Base-by-base conservation (phyloP, 768 basidiomycete genomes). In the Mycena venus region DNA sequence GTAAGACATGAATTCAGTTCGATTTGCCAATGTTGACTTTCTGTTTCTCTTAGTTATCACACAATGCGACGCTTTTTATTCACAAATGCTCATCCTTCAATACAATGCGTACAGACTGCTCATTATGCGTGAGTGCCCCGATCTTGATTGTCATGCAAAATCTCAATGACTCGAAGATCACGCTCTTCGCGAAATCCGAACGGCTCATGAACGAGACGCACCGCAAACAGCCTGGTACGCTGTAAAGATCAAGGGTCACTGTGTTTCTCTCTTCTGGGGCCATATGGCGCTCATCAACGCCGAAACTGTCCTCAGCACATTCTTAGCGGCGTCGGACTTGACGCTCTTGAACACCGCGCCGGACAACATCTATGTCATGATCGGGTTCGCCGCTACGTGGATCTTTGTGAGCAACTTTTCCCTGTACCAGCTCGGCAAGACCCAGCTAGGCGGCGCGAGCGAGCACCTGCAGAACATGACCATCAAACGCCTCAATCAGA, bases 381-480 rank as follows among this genome's bases (percentile, higher is more conserved):
- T 88, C 58, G 80, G 83, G 0, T 86, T 88, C 65, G 85, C 88
- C 47, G 85, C 88, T 4, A 82, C 86, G 1, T 87, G 83, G 59
- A 73, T 89, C 62, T 82, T 88, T 59, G 79, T 86, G 15, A 82
- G 83, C 49, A 89, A 88, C 77, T 87, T 86, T 78, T 82, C 79
- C 53, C 79, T 86, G 29, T 72, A 82, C 32, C 84, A 88, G 70
- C 79, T 83, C 29, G 75, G 77, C 0, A 80, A 80, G 10, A 79
- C 80, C 44, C 83, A 83, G 25, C 77, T 88, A 34, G 80, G 82
- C 0, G 86, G 85, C 8, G 82, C 83, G n/a, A 84, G 82, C 59
- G 86, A 87, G 71, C 73, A 78, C 11, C 80, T 88, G 53, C 72
- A 88, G 62, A 71, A 78, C 8, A 84, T 76, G 75, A 80, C 79